Evolutionary conservation across 495 filamentous ascomycete genomes (phyloP).

Genomic region (Trichoderma parareesei): DNA sequence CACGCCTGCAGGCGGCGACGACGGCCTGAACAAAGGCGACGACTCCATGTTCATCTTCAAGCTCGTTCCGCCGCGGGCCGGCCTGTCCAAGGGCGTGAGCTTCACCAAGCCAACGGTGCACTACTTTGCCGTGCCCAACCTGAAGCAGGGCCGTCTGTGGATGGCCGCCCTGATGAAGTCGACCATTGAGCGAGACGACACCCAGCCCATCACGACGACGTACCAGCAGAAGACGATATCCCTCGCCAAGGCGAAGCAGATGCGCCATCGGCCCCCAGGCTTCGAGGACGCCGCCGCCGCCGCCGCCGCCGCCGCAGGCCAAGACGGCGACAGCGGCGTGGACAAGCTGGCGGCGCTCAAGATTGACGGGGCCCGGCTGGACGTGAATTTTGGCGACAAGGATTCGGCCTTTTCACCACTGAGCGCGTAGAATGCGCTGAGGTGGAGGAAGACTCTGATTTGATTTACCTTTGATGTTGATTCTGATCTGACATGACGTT

Average conservation of each 20-base stretch:
- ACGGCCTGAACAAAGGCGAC: conserved; percentile 33
- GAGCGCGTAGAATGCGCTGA: conserved; percentile 1
- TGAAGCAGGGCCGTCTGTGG: conserved; percentile 84
- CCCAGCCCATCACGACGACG: conserved; percentile 68
- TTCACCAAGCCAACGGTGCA: conserved; percentile 96
- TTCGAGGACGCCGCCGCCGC: conserved; percentile 62
- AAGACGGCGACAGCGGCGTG: conserved; percentile 13
- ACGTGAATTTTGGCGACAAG: conserved; percentile 1
- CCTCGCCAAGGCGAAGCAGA: conserved; percentile 69
- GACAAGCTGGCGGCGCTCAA: conserved; percentile 14
- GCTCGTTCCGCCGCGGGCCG: conserved; percentile 80
- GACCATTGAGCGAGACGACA: conserved; percentile 90
- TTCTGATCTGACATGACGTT: too few relatives aligned
- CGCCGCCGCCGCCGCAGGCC: conserved; percentile 21
- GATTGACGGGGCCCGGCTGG: background rate
- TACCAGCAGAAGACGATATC: conserved; percentile 93
- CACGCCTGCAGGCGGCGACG: conserved; percentile 44
- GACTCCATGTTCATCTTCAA: conserved; percentile 93
- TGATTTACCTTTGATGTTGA: too few relatives aligned
- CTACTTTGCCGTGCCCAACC: conserved; percentile 91
- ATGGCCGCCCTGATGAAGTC: conserved; percentile 99
- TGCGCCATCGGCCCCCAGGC: conserved; percentile 81
- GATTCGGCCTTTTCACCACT: background rate
- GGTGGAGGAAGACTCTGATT: conserved; percentile 11
- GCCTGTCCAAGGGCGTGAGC: conserved; percentile 83